phyloP scores from a whole-genome alignment of 2,329 filamentous ascomycete genomes.

The Hymenoscyphus occultus region DNA sequence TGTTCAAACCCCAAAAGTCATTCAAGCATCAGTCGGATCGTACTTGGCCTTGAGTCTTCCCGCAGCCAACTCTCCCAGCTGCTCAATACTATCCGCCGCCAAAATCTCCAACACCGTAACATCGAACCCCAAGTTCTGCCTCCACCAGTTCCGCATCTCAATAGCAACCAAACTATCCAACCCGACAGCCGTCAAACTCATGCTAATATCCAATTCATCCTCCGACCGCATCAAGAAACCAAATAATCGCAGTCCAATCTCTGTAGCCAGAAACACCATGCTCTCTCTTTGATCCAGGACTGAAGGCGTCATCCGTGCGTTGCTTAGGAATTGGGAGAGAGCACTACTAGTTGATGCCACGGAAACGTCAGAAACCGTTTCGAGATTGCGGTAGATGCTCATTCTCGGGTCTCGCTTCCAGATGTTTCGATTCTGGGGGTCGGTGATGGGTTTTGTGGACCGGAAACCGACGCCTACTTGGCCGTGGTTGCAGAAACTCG shows the following conservation, averaged over 20 bases:
- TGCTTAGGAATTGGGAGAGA: neutral
- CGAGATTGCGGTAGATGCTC: neutral
- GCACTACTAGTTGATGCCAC: neutral
- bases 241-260: neutral
- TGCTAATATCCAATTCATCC: slow-evolving; percentile 10
- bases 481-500: neutral
- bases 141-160: slow-evolving; percentile 15
- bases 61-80: slow-evolving; percentile 7
- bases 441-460: neutral
- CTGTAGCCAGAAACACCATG: neutral
- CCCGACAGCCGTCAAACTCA: slow-evolving; percentile 8
- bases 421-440: neutral
- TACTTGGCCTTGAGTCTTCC: slow-evolving; percentile 8
- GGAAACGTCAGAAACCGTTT: neutral
- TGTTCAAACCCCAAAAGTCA: neutral
- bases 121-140: slow-evolving; percentile 9
- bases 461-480: neutral
- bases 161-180: slow-evolving; percentile 16
- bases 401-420: slow-evolving; percentile 9
- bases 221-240: neutral
- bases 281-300: neutral
- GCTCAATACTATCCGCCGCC: slow-evolving; percentile 31
- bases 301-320: neutral
- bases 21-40: neutral
- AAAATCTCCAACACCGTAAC: slow-evolving; percentile 16